These are phyloP conservation scores for Colletotrichum sp. DNA, from an alignment of 2,329 filamentous ascomycete species.

Conservation along the genomic window DNA sequence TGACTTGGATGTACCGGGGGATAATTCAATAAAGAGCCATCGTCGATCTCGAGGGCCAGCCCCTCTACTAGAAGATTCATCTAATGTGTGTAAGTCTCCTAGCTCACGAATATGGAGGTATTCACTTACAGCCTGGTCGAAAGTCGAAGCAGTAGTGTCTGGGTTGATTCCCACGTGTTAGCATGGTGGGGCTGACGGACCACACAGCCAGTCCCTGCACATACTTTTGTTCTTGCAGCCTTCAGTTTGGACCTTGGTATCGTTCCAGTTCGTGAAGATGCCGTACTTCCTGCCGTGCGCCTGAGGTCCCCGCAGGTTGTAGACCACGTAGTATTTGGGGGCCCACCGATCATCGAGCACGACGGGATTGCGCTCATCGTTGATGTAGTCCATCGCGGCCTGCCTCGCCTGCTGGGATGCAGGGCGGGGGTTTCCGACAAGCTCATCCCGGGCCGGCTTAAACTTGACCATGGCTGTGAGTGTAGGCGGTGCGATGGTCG, in stretches of 20 bases:
- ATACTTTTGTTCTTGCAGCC: background rate
- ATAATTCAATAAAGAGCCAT: background rate
- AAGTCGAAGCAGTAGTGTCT: background rate
- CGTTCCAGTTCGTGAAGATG: background rate
- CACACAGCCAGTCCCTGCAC: background rate
- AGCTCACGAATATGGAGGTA: background rate
- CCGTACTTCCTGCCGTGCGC: background rate
- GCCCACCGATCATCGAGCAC: accelerated
- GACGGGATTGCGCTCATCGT: background rate
- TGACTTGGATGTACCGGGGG: background rate
- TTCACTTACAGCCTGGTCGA: background rate
- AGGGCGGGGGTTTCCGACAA: background rate
- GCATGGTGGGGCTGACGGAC: background rate
- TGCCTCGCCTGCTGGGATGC: background rate
- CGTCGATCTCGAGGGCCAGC: background rate
- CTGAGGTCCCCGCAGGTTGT: background rate
- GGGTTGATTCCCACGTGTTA: background rate
- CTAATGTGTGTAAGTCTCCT: background rate
- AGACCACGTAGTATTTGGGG: background rate
- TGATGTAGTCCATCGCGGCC: background rate
- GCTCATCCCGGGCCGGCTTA: background rate
- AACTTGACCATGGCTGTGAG: background rate
- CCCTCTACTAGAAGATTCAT: background rate
- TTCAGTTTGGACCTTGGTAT: background rate
- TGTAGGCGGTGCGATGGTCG: background rate